Conservation (phyloP, 2,329 filamentous ascomycete genomes). For the Paraphoma sp. region DNA sequence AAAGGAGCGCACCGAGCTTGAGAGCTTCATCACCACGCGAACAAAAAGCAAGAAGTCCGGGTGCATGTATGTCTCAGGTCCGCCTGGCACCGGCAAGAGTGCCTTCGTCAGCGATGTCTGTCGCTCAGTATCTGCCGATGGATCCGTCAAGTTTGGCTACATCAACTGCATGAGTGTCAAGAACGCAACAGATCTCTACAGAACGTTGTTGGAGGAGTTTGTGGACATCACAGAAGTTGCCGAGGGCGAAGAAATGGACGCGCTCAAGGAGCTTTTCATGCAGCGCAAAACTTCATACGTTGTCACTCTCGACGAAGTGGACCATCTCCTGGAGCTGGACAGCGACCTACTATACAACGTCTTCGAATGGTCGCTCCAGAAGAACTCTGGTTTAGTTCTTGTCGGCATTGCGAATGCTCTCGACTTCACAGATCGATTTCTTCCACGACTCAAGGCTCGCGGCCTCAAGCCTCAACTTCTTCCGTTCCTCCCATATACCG, state of each 20-base stretch:
- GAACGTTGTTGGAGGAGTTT: conserved; percentile 75
- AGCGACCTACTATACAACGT: conserved; percentile 87
- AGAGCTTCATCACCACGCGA: conserved; percentile 71
- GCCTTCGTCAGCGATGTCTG: conserved; percentile 87
- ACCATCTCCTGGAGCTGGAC: conserved; percentile 88
- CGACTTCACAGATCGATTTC: conserved; percentile 91
- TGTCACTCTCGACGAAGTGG: conserved; percentile 93
- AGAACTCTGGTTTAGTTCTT: conserved; percentile 78
- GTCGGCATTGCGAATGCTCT: conserved; percentile 96
- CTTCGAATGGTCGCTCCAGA: conserved; percentile 95
- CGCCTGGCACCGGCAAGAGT: conserved; percentile 95
- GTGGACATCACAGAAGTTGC: conserved; percentile 64
- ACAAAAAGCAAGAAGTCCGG: conserved; percentile 69
- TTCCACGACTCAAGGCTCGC: conserved; percentile 90
- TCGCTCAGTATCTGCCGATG: conserved; percentile 60
- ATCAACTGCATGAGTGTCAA: conserved; percentile 99
- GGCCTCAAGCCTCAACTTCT: conserved; percentile 89
- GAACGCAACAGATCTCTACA: conserved; percentile 83
- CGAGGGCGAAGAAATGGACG: conserved; percentile 71
- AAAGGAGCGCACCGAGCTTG: conserved; percentile 68
- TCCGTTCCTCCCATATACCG: conserved; percentile 91
- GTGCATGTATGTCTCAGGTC: conserved; percentile 93
- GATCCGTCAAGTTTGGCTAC: conserved; percentile 71
- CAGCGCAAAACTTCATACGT: conserved; percentile 69
- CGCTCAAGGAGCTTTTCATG: conserved; percentile 74